Base-by-base conservation (phyloP, 768 basidiomycete genomes). In the Naganishia kalamii region DNA sequence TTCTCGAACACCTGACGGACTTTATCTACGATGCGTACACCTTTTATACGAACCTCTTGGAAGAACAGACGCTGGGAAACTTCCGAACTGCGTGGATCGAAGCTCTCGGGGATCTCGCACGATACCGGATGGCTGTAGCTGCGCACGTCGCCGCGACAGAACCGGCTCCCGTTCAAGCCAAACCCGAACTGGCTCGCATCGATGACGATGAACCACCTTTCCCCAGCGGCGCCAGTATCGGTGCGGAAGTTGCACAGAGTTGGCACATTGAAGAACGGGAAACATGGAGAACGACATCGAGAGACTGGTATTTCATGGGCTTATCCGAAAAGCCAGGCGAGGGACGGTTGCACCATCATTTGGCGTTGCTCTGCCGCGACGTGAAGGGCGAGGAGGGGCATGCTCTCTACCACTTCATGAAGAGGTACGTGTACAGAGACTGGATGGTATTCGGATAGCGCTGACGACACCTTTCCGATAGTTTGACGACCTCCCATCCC, bases 81-180 rank as follows among this genome's bases (percentile, higher is more conserved):
- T 96, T 91, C 81, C 85, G 87, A 65, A 81, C 84, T 1, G 86
- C 87, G 19, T 99, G 96, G 96, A 84, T 98, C 59, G 96, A 99
- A 76, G 91, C 93, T 3, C 85, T 99, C 17, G 96, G 96, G 25
- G 96, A 99, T 78, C 83, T 99, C 32, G 92, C 96, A 0, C 83
- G 93, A 37, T 98, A 97, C 77, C 85, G 89, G 57, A 94, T 96
- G 89, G 87, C 88, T 0, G 89, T 97, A n/a, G 89, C 90, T n/a
- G 87, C 86, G 3, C 79, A 79, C 33, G 86, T 92, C 83, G 82
- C 89, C n/a, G 59, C 64, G n/a, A 49, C 33, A 17, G 67, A 68
- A 49, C 27, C 33, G 33, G 46, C 63, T 57, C 8, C 41, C 50
- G 17, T 52, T 60, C 35, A 52, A 43, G 35, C 35, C 17, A 25